A percentile compares a stretch with the other conserved stretches of the same genome.
Conservation (phyloP, 192 early-diverging fungal species). For the Coemansia sp. region DNA sequence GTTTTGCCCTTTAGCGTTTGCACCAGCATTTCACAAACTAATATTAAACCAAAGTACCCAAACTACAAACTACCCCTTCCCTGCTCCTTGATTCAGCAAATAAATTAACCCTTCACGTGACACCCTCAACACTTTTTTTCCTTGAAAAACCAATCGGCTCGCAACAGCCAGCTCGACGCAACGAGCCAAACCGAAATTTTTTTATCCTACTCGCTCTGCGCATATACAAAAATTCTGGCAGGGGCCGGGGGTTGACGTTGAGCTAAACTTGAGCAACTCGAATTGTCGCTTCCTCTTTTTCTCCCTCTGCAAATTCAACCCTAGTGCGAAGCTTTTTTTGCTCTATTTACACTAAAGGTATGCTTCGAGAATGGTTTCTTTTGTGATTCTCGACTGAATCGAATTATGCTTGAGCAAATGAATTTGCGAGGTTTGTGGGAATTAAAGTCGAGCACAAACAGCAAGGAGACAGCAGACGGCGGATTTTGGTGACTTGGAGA, state of each 20-base stretch:
- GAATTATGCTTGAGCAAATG: no score
- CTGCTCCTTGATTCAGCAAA: no score
- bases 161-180: neutral
- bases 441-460: no score
- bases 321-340: slow-evolving; percentile 17
- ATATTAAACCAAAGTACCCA: neutral
- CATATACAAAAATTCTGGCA: neutral
- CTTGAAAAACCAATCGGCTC: neutral
- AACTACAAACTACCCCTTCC: no score
- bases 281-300: slow-evolving; percentile 31
- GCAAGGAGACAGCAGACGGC: no score
- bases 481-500: no score
- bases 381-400: no score
- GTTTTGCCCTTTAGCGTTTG: slow-evolving; percentile 30
- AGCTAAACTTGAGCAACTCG: neutral
- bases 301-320: slow-evolving; percentile 24
- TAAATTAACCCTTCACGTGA: slow-evolving; percentile 20
- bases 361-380: neutral
- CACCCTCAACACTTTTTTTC: slow-evolving; percentile 32
- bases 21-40: slow-evolving; percentile 9
- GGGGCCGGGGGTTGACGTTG: neutral
- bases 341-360: slow-evolving; percentile 28
- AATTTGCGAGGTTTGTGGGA: no score
- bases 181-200: slow-evolving; percentile 14
- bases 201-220: neutral